Evolutionary conservation across 805 yeast genomes (phyloP).

Genomic region (Saccharomycopsis fibuligera): DNA sequence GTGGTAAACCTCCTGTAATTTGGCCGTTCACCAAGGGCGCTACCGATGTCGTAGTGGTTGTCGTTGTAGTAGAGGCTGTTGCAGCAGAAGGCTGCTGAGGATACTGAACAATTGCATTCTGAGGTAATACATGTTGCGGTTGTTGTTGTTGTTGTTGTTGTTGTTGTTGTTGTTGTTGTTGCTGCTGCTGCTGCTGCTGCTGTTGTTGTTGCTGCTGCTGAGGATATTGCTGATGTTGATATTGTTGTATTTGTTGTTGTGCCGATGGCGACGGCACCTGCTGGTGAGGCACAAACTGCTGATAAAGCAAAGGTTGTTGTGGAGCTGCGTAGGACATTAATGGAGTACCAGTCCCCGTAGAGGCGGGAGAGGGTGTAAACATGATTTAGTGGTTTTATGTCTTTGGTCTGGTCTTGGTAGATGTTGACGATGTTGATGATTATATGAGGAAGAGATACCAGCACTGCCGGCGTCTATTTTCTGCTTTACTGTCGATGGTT

Average conservation of each 20-base stretch:
- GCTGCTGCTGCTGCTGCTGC: not conserved
- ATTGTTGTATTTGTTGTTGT: not conserved
- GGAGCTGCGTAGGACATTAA: not conserved
- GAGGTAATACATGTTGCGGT: conserved; percentile 1
- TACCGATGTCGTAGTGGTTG: not conserved
- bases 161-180: not conserved
- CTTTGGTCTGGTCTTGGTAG: no score
- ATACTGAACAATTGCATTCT: not conserved
- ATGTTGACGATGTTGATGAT: no score
- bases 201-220: not conserved
- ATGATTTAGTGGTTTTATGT: no score
- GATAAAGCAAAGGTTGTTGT: not conserved
- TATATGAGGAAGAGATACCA: no score
- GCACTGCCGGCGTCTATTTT: no score
- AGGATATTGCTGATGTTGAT: not conserved
- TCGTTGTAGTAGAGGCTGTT: not conserved
- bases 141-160: conserved; percentile 1
- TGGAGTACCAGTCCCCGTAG: not conserved
- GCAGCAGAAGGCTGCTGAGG: not conserved
- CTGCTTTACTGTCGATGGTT: no score
- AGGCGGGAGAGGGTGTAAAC: not conserved
- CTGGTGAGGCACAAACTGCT: not conserved
- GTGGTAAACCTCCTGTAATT: no score
- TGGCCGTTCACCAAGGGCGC: no score
- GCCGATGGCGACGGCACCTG: not conserved